Base-by-base conservation (phyloP, 805 yeast species). In the Scheffersomyces stipitis region DNA sequence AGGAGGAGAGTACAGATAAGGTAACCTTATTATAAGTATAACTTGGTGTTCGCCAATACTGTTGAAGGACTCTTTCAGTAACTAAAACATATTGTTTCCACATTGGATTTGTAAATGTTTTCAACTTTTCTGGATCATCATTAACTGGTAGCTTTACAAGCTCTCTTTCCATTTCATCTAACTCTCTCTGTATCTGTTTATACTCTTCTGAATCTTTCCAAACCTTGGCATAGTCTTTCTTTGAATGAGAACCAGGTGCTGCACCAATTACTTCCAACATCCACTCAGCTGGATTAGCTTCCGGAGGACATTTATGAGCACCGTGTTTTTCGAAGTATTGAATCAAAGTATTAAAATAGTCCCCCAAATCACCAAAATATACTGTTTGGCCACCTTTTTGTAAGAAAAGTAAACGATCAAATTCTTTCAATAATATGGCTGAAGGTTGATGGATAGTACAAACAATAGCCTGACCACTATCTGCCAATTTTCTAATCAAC, bases 361-460 rank as follows among this genome's bases (percentile, higher is more conserved):
- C 67, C 46, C 93, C 93, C 50, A 84, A 78, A 45, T 83, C 89
- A 49, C 95, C 95, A 56, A 83, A 85, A 60, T 85, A 85, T 22
- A 83, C 91, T 45, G 90, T 85, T 52, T 73, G 67, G 46, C 95
- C 95, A 57, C 95, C 95, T 45, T 73, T 77, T 48, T 80, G 80
- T 55, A 85, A 68, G 48, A 85, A 74, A 46, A 73, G 62, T 40
- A 82, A 64, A 40, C 87, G 73, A 48, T 82, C 88, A 48, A 82
- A 82, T 53, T 80, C 80, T 54, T 79, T 77, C 56, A 82, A 73
- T 52, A 82, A 62, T 18, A 80, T 70, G 26, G 89, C 86, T 13
- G 87, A 81, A 42, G 89, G 89, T 62, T 82, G 89, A 60, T 82
- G 89, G 48, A 82, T 83, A 17, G 89, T 82, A 66, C 88, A 83